These are phyloP conservation scores for Diversispora epigaea DNA, from an alignment of 192 early-diverging fungal genomes.

Conservation along the genomic window DNA sequence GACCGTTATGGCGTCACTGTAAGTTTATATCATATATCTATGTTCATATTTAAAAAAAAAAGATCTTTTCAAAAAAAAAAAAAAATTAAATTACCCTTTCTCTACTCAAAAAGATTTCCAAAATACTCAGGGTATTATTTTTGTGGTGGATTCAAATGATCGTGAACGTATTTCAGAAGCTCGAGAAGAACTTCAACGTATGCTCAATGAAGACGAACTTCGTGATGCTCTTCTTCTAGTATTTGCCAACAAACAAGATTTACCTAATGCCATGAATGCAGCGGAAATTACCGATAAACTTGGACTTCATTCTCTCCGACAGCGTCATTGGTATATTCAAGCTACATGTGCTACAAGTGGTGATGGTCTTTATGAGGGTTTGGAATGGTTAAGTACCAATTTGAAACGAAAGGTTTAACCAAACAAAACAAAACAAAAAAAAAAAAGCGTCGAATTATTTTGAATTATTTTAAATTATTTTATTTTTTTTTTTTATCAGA, in stretches of 20 bases:
- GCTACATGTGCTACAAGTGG: conserved; percentile 88
- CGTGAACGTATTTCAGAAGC: conserved; percentile 92
- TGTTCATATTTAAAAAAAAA: conserved; percentile 6
- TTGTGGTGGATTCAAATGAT: conserved; percentile 97
- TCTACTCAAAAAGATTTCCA: conserved; percentile 74
- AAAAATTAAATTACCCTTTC: neutral
- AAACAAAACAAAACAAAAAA: neutral
- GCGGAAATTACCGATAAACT: conserved; percentile 94
- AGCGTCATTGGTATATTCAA: conserved; percentile 93
- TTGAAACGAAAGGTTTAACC: conserved; percentile 53
- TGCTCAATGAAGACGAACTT: conserved; percentile 96
- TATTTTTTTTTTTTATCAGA: neutral
- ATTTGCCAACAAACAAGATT: conserved; percentile 99
- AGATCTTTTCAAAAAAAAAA: neutral
- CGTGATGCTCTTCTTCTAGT: conserved; percentile 87
- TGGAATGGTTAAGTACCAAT: conserved; percentile 88
- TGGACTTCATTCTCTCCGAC: conserved; percentile 76
- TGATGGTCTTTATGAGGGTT: conserved; percentile 96
- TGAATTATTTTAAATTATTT: neutral
- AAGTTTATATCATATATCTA: conserved; percentile 38
- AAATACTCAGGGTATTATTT: conserved; percentile 96
- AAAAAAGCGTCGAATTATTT: neutral
- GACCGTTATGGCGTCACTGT: conserved; percentile 98
- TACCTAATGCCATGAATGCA: conserved; percentile 93
- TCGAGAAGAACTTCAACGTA: conserved; percentile 89